Evolutionary conservation across 768 basidiomycete genomes (phyloP), one percentile per base, ranked within the genome.

Genomic region (Dioszegia hungarica): DNA sequence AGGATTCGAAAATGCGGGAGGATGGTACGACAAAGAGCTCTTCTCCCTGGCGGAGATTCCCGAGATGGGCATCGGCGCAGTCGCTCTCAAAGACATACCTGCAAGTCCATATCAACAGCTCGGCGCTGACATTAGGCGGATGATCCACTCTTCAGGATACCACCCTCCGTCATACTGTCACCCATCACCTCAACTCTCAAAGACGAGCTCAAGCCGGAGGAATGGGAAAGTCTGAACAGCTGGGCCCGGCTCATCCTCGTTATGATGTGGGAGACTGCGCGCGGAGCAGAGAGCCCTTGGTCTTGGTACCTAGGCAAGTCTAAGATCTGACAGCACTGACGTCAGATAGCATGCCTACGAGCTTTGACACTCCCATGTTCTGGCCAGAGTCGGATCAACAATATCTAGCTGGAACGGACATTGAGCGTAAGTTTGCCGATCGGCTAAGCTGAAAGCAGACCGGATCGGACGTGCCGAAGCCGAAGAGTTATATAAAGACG

Each of bases 351-450:
- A 80, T 97, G 58, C 93, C 93, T 0, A 79, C 67, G 12, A 59
- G 63, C 12, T 97, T 98, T 70, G 82, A 87, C 63, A 93, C 92
- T 0, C 90, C 91, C 0, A 97, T 99, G 89, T 93, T 97, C 70
- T 98, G 95, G 95, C 78, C 72, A 39, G 80, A 82, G 2, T 81
- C 80, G 2, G 90, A 95, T 52, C 76, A 93, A 10, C 75, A 78
- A 24, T 86, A 89, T 62, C 80, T 99, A 14, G 77, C 79, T 56
- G 95, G 91, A 0, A 94, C 91, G 40, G 82, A 85, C n/a, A 84
- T 98, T 76, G 81, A 90, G 81, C 83, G 90, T 90, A n/a, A n/a
- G 39, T 34, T 73, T 61, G 5, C 2, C 27, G n/a, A 25, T 40
- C 1, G 24, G 39, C 10, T 20, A 6, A n/a, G 17, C 17, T 33